phyloP scores from a whole-genome alignment of 208 protist genomes.

The Crithidia thermophila region DNA sequence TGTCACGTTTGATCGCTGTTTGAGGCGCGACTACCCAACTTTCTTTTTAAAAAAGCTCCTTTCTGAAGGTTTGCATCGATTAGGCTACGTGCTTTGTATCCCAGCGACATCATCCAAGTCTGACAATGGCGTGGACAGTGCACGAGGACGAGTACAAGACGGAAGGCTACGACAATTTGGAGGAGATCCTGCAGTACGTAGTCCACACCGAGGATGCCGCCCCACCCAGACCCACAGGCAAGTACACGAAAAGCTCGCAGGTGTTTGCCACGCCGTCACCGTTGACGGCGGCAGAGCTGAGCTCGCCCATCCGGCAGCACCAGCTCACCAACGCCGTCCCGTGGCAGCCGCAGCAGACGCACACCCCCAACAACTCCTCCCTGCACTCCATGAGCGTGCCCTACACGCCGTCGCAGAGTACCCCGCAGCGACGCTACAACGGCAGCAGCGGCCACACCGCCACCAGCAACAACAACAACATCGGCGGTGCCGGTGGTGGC shows the following conservation, averaged over 20 bases:
- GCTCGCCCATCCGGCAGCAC: constrained; percentile 42
- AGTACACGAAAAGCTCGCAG: constrained; percentile 84
- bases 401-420: constrained; percentile 23
- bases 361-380: constrained; percentile 41
- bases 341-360: constrained; percentile 36
- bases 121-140: constrained; percentile 78
- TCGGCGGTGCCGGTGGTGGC: too few relatives aligned
- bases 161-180: constrained; percentile 47
- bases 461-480: constrained; percentile 8
- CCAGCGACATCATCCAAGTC: too few relatives aligned
- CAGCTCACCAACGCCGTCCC: constrained; percentile 34
- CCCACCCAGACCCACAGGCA: constrained; percentile 35
- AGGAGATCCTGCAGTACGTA: constrained; percentile 51
- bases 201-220: constrained; percentile 41
- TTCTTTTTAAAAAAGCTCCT: too few relatives aligned
- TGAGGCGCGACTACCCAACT: too few relatives aligned
- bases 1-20: too few relatives aligned
- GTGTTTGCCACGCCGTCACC: constrained; percentile 60
- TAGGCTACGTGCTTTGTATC: background rate
- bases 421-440: constrained; percentile 24
- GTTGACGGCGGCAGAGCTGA: constrained; percentile 42
- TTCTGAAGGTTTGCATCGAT: too few relatives aligned
- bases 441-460: constrained; percentile 6
- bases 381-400: constrained; percentile 13
- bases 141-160: constrained; percentile 83